These are phyloP conservation scores for Aspergillus nanangensis DNA, from an alignment of 495 filamentous ascomycete genomes.

Conservation along the genomic window DNA sequence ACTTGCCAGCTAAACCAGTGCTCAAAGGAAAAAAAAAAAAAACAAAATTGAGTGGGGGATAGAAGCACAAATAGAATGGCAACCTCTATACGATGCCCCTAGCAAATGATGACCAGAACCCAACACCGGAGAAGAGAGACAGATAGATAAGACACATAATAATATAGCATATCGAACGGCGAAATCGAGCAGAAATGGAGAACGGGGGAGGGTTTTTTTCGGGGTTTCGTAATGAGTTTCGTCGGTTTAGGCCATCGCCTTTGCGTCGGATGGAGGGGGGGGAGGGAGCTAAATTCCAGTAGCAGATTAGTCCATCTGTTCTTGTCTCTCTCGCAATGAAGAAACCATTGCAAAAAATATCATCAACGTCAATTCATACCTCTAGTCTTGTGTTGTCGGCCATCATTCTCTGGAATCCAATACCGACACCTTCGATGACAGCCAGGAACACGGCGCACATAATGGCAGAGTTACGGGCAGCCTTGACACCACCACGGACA, in stretches of 20 bases:
- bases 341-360: no score
- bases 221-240: background rate
- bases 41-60: constrained; percentile 22
- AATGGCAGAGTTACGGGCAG: constrained; percentile 89
- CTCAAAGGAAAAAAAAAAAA: constrained; percentile 20
- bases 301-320: no score
- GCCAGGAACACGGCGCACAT: constrained; percentile 90
- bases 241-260: constrained; percentile 37
- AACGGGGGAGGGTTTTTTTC: no score
- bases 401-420: constrained; percentile 95
- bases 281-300: constrained; percentile 34
- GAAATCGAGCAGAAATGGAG: constrained; percentile 10
- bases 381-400: constrained; percentile 87
- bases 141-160: constrained; percentile 20
- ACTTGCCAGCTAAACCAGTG: constrained; percentile 28
- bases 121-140: constrained; percentile 47
- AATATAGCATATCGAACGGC: constrained; percentile 26
- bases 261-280: constrained; percentile 35
- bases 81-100: constrained; percentile 43
- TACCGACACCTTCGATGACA: constrained; percentile 96
- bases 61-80: constrained; percentile 19
- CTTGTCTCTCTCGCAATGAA: no score
- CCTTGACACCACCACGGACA: constrained; percentile 81
- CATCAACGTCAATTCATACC: no score
- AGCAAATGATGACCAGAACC: constrained; percentile 33